Percentiles rank a stretch among this genome's conserved stretches.
These are phyloP conservation scores for Zygnema circumcarinatum DNA, from an alignment of 139 green algal genomes.

Conservation along the genomic window DNA sequence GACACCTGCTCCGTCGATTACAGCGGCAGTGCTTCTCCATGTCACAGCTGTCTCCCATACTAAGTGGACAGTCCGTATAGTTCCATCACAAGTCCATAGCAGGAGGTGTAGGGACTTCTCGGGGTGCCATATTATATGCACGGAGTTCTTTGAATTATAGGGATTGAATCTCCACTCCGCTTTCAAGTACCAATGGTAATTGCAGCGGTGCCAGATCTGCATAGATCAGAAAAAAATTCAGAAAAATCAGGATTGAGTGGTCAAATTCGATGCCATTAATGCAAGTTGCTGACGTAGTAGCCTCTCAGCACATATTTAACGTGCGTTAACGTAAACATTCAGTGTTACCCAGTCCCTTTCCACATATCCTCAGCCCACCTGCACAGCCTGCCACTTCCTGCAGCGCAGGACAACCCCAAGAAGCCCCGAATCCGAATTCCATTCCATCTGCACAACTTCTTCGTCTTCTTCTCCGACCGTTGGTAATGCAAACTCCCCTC, in stretches of 20 bases:
- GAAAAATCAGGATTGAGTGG: too few species aligned
- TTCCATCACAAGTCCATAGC: conserved; percentile 48
- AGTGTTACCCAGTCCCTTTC: too few species aligned
- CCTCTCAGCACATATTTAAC: too few species aligned
- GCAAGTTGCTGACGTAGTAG: too few species aligned
- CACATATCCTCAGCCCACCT: too few species aligned
- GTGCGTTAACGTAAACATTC: too few species aligned
- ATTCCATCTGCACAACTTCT: conserved; percentile 65
- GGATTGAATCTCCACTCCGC: conserved; percentile 63
- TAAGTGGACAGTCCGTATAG: conserved; percentile 17
- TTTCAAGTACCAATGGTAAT: conserved; percentile 98
- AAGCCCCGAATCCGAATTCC: conserved; percentile 83
- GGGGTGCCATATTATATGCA: conserved; percentile 71
- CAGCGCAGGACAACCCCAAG: conserved; percentile 73
- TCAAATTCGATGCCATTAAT: conserved; percentile 14
- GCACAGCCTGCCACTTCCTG: neutral
- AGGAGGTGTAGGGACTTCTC: conserved; percentile 61
- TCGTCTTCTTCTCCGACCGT: neutral
- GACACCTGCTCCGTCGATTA: conserved; percentile 82
- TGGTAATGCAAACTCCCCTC: conserved; percentile 81
- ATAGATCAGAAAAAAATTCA: too few species aligned
- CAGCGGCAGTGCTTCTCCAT: conserved; percentile 74
- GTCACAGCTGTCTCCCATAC: conserved; percentile 50
- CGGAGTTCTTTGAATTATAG: neutral
- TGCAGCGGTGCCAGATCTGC: conserved; percentile 91